Evolutionary conservation across 1,139 yeast genomes (phyloP), one percentile per base, ranked within the genome.

Genomic region (Candida buenavistaensis): DNA sequence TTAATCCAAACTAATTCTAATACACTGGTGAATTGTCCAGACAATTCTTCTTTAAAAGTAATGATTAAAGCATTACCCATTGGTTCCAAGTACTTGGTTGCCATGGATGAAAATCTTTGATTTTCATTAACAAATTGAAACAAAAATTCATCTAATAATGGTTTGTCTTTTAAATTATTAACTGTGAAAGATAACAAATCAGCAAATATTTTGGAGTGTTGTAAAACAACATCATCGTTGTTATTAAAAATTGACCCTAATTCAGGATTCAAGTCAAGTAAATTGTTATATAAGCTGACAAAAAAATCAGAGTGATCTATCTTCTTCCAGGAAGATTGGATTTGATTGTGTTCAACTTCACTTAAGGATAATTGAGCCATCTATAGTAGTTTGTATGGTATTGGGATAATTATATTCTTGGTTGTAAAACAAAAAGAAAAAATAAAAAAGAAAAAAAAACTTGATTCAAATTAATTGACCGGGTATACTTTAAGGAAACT

Each of bases 1-100:
- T 64, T 63, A 17, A 68, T 61, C 75, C 75, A 69, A 34, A 57
- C 54, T 23, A 52, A 51, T 48, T 70, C 74, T 48, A 64, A 51
- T n/a, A 50, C 54, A 14, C 54, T 51, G 37, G 58, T 46, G 39
- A 66, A 67, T 26, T 52, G 47, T 13, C 57, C 62, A 10, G 68
- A 69, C 40, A 67, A 57, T 52, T 62, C 52, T 46, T 63, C 63
- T 37, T 62, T 63, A 44, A 68, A 59, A 7, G 75, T 68, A 38
- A 57, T 58, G 26, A 69, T 58, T 30, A 70, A 54, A 9, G 68
- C 60, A 26, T 57, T 46, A 8, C 75, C 75, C 70, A 70, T 63
- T 30, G 70, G 66, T 46, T 68, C 75, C 44, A 69, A 59, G 47
- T 69, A 68, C 14, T 48, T 40, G 6, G 53, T 48, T 3, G 66